A percentile compares a stretch with the other conserved stretches of the same genome.
Conservation (phyloP, 73 alveolate species). For the Tetrahymena malaccensis region DNA sequence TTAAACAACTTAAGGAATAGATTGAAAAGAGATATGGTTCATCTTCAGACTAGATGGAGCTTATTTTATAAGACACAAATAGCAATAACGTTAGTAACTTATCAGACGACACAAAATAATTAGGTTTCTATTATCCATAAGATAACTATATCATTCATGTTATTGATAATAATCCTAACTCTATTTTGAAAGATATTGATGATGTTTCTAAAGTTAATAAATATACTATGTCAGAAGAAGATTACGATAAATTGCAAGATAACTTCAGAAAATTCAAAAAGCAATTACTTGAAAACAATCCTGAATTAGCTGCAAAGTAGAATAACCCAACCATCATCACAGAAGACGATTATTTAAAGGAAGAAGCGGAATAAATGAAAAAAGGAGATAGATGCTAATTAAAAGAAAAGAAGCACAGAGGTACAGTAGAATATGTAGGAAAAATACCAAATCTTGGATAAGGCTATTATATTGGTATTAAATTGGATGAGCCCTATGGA, state of each 20-base stretch:
- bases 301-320: slow-evolving; percentile 42
- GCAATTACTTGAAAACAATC: slow-evolving; percentile 59
- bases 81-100: slow-evolving; percentile 19
- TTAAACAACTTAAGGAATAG: slow-evolving; percentile 18
- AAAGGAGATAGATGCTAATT: slow-evolving; percentile 62
- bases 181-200: slow-evolving; percentile 57
- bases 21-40: slow-evolving; percentile 41
- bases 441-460: slow-evolving; percentile 64
- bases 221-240: slow-evolving; percentile 73
- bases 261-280: slow-evolving; percentile 62
- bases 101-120: slow-evolving; percentile 9
- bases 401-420: slow-evolving; percentile 62
- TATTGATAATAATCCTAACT: slow-evolving; percentile 65
- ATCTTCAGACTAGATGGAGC: slow-evolving; percentile 19
- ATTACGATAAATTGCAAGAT: slow-evolving; percentile 59
- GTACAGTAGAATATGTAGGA: slow-evolving; percentile 73
- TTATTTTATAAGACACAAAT: slow-evolving; percentile 15
- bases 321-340: slow-evolving; percentile 46
- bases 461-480: slow-evolving; percentile 65
- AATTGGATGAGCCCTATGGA: slow-evolving; percentile 73
- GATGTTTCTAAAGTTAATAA: slow-evolving; percentile 61
- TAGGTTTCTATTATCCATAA: slow-evolving; percentile 15
- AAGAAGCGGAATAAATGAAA: slow-evolving; percentile 56
- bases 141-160: slow-evolving; percentile 56
- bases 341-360: slow-evolving; percentile 62